A percentile compares a stretch with the other conserved stretches of the same genome.
These are phyloP conservation scores for Lentinula novae-zelandiae DNA, from an alignment of 1,284 basidiomycete genomes.

Conservation along the genomic window DNA sequence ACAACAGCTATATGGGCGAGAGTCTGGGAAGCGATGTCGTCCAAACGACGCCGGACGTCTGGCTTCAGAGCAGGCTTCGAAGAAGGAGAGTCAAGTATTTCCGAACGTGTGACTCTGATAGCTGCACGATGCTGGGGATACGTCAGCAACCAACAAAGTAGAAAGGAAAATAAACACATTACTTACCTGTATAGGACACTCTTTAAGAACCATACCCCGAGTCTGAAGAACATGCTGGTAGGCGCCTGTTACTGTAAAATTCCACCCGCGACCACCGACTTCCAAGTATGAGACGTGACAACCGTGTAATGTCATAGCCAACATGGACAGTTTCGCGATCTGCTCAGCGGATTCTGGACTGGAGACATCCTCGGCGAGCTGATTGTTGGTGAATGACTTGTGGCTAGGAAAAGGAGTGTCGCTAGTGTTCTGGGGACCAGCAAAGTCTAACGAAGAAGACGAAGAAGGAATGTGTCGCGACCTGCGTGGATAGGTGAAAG, in stretches of 20 bases:
- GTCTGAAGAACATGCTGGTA: conserved; percentile 93
- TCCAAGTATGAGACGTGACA: conserved; percentile 81
- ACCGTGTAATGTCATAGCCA: conserved; percentile 77
- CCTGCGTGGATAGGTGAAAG: conserved; percentile 83
- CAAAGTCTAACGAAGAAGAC: conserved; percentile 62
- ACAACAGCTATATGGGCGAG: conserved; percentile 88
- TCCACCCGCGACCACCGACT: conserved; percentile 73
- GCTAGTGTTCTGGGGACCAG: conserved; percentile 38
- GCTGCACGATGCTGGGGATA: conserved; percentile 66
- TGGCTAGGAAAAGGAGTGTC: conserved; percentile 34
- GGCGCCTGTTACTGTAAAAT: conserved; percentile 87
- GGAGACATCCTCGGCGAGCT: conserved; percentile 39
- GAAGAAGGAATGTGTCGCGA: conserved; percentile 63
- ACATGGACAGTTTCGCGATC: conserved; percentile 78
- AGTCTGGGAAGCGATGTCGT: conserved; percentile 89
- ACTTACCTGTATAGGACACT: conserved; percentile 80
- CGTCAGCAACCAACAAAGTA: conserved; percentile 14
- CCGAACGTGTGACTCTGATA: conserved; percentile 89
- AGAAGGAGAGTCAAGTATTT: conserved; percentile 85
- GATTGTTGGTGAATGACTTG: conserved; percentile 36
- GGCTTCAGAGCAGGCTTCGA: conserved; percentile 83
- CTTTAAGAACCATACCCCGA: conserved; percentile 84
- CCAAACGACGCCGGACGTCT: conserved; percentile 84
- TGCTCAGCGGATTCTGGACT: conserved; percentile 58
- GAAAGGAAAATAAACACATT: conserved; percentile 11